These are phyloP conservation scores for Xylariaceae sp. DNA, from an alignment of 2,329 filamentous ascomycete genomes.

Conservation along the genomic window DNA sequence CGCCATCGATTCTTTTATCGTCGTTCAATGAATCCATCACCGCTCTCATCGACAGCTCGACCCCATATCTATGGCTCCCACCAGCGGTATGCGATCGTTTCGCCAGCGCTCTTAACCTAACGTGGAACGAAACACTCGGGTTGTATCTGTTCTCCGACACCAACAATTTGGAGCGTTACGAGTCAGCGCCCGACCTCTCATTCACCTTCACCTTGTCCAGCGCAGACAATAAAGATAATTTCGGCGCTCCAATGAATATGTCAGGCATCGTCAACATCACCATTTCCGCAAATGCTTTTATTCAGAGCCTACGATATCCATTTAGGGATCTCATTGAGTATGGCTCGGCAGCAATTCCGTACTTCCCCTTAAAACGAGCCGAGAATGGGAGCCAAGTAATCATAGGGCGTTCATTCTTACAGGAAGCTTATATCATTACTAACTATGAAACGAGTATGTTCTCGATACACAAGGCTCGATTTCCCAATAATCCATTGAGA, in stretches of 20 bases:
- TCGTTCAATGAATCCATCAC: conserved; percentile 55
- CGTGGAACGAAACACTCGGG: conserved; percentile 67
- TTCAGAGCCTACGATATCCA: conserved; percentile 57
- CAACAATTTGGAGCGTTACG: conserved; percentile 57
- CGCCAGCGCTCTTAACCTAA: conserved; percentile 67
- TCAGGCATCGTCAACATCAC: conserved; percentile 64
- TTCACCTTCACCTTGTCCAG: conserved; percentile 66
- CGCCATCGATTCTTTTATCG: conserved; percentile 48
- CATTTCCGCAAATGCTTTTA: conserved; percentile 57
- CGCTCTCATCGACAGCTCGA: conserved; percentile 68
- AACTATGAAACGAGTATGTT: conserved; percentile 62
- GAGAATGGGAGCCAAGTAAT: conserved; percentile 61
- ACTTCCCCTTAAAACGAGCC: conserved; percentile 70
- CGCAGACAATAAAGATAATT: conserved; percentile 59
- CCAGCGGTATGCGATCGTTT: conserved; percentile 67
- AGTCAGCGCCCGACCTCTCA: conserved; percentile 51
- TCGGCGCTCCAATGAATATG: conserved; percentile 56
- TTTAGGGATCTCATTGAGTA: conserved; percentile 55
- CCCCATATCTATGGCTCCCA: conserved; percentile 70
- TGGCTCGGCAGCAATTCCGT: conserved; percentile 56
- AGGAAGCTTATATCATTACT: conserved; percentile 69
- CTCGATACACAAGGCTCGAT: conserved; percentile 61
- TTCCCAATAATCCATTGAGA: conserved; percentile 52
- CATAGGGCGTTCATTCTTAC: conserved; percentile 72
- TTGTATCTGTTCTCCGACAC: conserved; percentile 69